A percentile compares a stretch with the other conserved stretches of the same genome.
Evolutionary conservation across 352 stramenopile genomes (phyloP).

Genomic region (Pythium plurisporium): DNA sequence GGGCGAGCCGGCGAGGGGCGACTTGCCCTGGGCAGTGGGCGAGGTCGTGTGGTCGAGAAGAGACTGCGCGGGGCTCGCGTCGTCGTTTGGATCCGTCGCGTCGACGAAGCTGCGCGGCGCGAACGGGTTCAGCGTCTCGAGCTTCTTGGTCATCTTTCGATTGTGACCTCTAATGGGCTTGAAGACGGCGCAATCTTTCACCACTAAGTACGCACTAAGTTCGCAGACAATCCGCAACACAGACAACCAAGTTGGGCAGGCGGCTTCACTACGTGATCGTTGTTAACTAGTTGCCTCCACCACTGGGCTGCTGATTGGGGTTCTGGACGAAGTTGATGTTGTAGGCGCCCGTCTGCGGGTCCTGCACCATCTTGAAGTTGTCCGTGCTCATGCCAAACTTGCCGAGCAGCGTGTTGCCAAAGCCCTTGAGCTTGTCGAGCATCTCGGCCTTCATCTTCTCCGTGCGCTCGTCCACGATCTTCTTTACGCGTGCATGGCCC

Average conservation of each 20-base stretch:
- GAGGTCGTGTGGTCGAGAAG: background rate
- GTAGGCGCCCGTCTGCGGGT: slow-evolving; percentile 96
- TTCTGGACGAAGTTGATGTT: slow-evolving; percentile 94
- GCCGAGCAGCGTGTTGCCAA: slow-evolving; percentile 97
- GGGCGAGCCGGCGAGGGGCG: background rate
- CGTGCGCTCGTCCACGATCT: slow-evolving; percentile 90
- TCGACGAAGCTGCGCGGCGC: background rate
- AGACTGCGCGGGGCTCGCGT: background rate
- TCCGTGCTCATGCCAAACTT: slow-evolving; percentile 99
- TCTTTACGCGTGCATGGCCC: slow-evolving; percentile 77
- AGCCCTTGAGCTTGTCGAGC: slow-evolving; percentile 96
- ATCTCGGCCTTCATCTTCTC: slow-evolving; percentile 99
- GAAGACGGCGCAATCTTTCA: no score
- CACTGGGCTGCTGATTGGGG: slow-evolving; percentile 8
- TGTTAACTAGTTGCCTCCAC: background rate
- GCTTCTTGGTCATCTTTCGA: slow-evolving; percentile 14
- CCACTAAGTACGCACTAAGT: slow-evolving; percentile 1
- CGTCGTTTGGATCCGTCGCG: background rate
- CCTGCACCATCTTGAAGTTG: slow-evolving; percentile 99
- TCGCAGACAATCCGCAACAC: no score
- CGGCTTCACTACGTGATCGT: no score
- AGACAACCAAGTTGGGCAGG: no score
- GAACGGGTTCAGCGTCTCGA: slow-evolving; percentile 9
- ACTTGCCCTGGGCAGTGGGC: background rate
- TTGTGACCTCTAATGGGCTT: no score